Percentiles rank a stretch among this genome's conserved stretches.
Conservation (phyloP, 2,329 filamentous ascomycete genomes). For the Sclerotiophoma versabilis region DNA sequence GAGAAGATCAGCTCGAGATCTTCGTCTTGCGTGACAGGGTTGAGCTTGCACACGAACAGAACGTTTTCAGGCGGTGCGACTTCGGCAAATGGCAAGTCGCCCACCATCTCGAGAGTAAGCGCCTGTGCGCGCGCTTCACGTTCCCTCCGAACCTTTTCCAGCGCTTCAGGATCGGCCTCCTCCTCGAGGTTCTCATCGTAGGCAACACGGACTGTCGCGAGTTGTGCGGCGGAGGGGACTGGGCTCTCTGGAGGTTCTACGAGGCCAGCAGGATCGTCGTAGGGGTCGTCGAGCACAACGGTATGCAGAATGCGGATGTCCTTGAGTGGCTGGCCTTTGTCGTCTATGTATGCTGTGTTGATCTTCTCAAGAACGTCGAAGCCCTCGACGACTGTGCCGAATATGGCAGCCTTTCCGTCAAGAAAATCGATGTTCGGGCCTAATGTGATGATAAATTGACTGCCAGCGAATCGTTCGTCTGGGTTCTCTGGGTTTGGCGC, state of each 20-base stretch:
- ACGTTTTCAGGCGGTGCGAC: slow-evolving; percentile 97
- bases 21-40: slow-evolving; percentile 93
- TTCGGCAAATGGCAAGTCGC: slow-evolving; percentile 95
- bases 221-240: slow-evolving; percentile 80
- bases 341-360: slow-evolving; percentile 86
- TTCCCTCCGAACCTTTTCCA: slow-evolving; percentile 82
- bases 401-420: slow-evolving; percentile 92
- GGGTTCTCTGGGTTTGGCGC: slow-evolving; percentile 77
- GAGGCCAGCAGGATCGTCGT: slow-evolving; percentile 79
- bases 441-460: slow-evolving; percentile 92
- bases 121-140: slow-evolving; percentile 93
- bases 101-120: slow-evolving; percentile 95
- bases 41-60: slow-evolving; percentile 97
- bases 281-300: slow-evolving; percentile 89
- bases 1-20: slow-evolving; percentile 96
- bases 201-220: slow-evolving; percentile 89
- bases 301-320: slow-evolving; percentile 96
- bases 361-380: slow-evolving; percentile 95
- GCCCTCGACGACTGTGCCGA: slow-evolving; percentile 93
- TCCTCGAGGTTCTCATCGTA: slow-evolving; percentile 85
- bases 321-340: slow-evolving; percentile 84
- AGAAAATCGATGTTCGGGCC: slow-evolving; percentile 89
- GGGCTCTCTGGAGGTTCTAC: slow-evolving; percentile 81
- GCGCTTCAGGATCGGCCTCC: slow-evolving; percentile 78
- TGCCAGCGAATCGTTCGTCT: slow-evolving; percentile 81